These are phyloP conservation scores for Teunomyces stri DNA, from an alignment of 805 yeast species.

Conservation along the genomic window DNA sequence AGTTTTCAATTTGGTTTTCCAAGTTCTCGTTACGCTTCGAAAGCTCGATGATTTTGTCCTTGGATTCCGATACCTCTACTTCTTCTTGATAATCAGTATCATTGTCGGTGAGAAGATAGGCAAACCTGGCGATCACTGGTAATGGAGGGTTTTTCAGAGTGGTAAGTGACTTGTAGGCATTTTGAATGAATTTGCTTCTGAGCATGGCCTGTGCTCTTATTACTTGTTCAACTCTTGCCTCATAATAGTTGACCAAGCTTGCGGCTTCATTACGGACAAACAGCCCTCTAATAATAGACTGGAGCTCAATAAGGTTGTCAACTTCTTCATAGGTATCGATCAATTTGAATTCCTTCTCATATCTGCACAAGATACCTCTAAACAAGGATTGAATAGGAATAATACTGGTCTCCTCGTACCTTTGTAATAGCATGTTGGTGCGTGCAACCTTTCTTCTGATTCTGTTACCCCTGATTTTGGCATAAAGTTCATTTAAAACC, in stretches of 20 bases:
- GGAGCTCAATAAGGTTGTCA: slow-evolving; percentile 44
- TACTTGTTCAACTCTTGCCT: slow-evolving; percentile 53
- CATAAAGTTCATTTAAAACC: slow-evolving; percentile 36
- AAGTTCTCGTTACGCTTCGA: slow-evolving; percentile 69
- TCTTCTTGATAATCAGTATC: slow-evolving; percentile 77
- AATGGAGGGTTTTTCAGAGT: slow-evolving; percentile 75
- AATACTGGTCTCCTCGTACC: slow-evolving; percentile 22
- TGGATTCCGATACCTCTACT: slow-evolving; percentile 59
- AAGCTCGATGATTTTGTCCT: slow-evolving; percentile 66
- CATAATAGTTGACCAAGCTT: slow-evolving; percentile 47
- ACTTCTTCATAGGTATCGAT: slow-evolving; percentile 52
- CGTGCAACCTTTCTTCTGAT: slow-evolving; percentile 27
- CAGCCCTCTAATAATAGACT: slow-evolving; percentile 53
- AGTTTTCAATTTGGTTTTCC: slow-evolving; percentile 70
- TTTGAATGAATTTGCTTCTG: slow-evolving; percentile 63
- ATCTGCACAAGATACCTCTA: slow-evolving; percentile 64
- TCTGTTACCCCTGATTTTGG: slow-evolving; percentile 43
- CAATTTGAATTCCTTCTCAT: slow-evolving; percentile 49
- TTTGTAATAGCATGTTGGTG: slow-evolving; percentile 15
- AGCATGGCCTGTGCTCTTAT: slow-evolving; percentile 72
- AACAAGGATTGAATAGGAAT: slow-evolving; percentile 53
- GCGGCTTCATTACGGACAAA: slow-evolving; percentile 35
- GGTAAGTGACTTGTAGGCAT: slow-evolving; percentile 71
- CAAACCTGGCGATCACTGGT: slow-evolving; percentile 71
- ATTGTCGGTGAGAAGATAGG: slow-evolving; percentile 68